phyloP scores from a whole-genome alignment of 176 grass and related monocot genomes.

The Echinochloa phyllopogon region DNA sequence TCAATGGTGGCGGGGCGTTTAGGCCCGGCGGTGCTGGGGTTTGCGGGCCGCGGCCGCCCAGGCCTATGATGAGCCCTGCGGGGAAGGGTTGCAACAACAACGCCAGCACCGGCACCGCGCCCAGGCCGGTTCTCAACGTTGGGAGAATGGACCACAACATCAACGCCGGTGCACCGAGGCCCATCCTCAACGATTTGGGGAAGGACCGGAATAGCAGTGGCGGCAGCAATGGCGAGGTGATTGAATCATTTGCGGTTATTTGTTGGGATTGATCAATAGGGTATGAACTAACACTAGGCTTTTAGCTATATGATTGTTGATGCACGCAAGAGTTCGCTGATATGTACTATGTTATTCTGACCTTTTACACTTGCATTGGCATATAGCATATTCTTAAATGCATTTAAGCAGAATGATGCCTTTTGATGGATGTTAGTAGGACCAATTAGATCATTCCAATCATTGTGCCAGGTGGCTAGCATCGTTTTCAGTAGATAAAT shows the following conservation, averaged over 20 bases:
- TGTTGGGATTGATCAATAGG: slow-evolving; percentile 16
- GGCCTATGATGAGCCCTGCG: slow-evolving; percentile 26
- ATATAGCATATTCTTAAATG: slow-evolving; percentile 10
- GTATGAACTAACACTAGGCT: background rate
- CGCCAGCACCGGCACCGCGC: background rate
- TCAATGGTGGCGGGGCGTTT: slow-evolving; percentile 44
- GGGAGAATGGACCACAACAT: background rate
- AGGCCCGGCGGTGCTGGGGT: slow-evolving; percentile 25
- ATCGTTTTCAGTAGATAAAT: background rate
- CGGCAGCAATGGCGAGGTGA: slow-evolving; percentile 36
- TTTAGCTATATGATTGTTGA: slow-evolving; percentile 24
- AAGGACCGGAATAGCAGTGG: background rate
- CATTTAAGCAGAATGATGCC: background rate
- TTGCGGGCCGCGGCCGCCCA: slow-evolving; percentile 18
- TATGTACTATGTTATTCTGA: background rate
- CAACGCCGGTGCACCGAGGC: background rate
- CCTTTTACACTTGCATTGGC: background rate
- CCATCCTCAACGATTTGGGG: background rate
- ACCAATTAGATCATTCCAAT: slow-evolving; percentile 4
- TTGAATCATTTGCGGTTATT: slow-evolving; percentile 33
- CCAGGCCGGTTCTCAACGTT: background rate
- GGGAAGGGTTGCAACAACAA: slow-evolving; percentile 9
- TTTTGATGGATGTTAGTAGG: background rate
- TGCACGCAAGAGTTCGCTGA: background rate
- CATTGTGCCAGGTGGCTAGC: background rate